Conservation (phyloP, 179 eudicot genomes). For the Actinidia arguta region DNA sequence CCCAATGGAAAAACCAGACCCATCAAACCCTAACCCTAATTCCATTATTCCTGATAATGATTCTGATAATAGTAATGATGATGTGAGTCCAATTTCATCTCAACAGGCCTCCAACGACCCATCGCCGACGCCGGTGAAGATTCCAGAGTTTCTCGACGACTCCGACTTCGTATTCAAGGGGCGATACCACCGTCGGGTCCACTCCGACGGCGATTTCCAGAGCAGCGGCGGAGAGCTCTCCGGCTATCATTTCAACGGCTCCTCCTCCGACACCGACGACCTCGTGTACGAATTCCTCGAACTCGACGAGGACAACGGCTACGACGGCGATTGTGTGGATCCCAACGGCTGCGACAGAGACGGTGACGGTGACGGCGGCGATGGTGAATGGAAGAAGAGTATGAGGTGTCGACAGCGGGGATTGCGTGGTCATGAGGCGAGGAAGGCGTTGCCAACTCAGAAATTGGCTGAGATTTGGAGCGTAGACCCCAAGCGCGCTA, state of each 20-base stretch:
- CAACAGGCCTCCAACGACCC: conserved; percentile 3
- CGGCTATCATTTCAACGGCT: conserved; percentile 12
- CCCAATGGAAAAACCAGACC: conserved; percentile 4
- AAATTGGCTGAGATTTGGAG: conserved; percentile 71
- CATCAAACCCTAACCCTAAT: background rate
- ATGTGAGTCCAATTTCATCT: background rate
- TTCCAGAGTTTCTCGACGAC: background rate
- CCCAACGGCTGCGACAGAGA: background rate
- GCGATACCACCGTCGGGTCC: background rate
- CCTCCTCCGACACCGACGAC: conserved; percentile 39
- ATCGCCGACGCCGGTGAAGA: no score
- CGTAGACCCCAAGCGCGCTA: conserved; percentile 69
- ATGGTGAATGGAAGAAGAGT: conserved; percentile 12
- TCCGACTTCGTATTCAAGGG: background rate
- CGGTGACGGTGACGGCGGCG: conserved; percentile 16
- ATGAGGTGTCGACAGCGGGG: no score
- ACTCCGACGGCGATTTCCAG: conserved; percentile 19
- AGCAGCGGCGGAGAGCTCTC: background rate
- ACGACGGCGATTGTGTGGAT: background rate
- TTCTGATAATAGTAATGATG: background rate
- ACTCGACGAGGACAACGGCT: conserved; percentile 30
- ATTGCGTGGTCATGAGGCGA: conserved; percentile 38
- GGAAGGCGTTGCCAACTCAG: conserved; percentile 67
- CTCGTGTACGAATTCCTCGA: conserved; percentile 61
- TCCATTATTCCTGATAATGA: background rate